Evolutionary conservation across 2,329 filamentous ascomycete genomes (phyloP).

Genomic region (Fusarium caatingaense): DNA sequence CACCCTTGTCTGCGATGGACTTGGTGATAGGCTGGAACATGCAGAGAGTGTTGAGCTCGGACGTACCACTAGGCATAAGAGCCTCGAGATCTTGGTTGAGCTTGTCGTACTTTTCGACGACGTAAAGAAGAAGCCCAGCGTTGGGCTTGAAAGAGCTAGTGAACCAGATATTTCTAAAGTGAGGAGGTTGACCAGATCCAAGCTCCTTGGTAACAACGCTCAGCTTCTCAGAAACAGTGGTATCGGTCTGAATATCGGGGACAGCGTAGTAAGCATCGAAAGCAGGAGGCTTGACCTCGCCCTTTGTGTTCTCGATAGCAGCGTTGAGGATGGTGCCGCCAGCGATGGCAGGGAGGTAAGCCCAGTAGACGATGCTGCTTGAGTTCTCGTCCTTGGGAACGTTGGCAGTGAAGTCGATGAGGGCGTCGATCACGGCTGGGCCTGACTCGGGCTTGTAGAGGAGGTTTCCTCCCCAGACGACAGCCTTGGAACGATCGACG

Average conservation of each 20-base stretch:
- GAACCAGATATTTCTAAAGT: constrained; percentile 52
- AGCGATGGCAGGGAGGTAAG: constrained; percentile 46
- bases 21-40: constrained; percentile 51
- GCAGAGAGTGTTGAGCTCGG: constrained; percentile 48
- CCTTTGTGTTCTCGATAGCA: constrained; percentile 49
- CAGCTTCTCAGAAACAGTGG: constrained; percentile 45
- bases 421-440: constrained; percentile 45
- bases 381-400: constrained; percentile 50
- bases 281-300: constrained; percentile 43
- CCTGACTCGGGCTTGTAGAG: constrained; percentile 41
- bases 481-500: constrained; percentile 40
- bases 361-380: constrained; percentile 50
- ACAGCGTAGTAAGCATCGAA: constrained; percentile 47
- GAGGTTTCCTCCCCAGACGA: constrained; percentile 50
- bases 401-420: constrained; percentile 49
- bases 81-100: constrained; percentile 46
- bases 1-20: constrained; percentile 47
- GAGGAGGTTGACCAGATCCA: constrained; percentile 45
- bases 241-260: constrained; percentile 42
- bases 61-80: constrained; percentile 39
- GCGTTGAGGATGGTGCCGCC: constrained; percentile 49
- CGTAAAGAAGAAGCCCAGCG: constrained; percentile 49
- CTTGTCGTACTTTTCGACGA: constrained; percentile 47
- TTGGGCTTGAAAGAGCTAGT: constrained; percentile 53
- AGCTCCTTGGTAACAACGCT: constrained; percentile 49